Evolutionary conservation across 495 filamentous ascomycete genomes (phyloP).

Genomic region (Monascus purpureus): DNA sequence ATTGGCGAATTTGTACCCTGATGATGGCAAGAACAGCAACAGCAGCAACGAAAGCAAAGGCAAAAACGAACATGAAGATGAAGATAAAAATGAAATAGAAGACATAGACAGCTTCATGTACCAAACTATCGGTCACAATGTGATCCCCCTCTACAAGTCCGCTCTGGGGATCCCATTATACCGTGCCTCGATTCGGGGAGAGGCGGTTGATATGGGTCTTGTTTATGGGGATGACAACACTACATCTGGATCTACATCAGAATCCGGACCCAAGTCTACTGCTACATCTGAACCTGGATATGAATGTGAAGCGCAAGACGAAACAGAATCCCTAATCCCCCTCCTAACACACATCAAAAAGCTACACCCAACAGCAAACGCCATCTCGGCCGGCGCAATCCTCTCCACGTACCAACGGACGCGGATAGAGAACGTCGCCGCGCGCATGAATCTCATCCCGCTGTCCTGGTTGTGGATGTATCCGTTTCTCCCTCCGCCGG

Average conservation of each 20-base stretch:
- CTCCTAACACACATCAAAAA: slow-evolving; percentile 49
- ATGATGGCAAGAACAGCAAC: slow-evolving; percentile 1
- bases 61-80: slow-evolving; percentile 3
- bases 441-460: slow-evolving; percentile 60
- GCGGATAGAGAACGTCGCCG: slow-evolving; percentile 75
- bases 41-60: background rate
- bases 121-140: slow-evolving; percentile 82
- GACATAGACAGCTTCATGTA: slow-evolving; percentile 98
- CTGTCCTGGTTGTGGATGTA: slow-evolving; percentile 88
- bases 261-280: too few species aligned
- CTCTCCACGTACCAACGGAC: slow-evolving; percentile 92
- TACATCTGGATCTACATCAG: background rate
- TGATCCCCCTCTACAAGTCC: slow-evolving; percentile 72
- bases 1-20: slow-evolving; percentile 73
- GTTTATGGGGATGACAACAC: slow-evolving; percentile 29
- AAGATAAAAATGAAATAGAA: slow-evolving; percentile 29
- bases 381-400: slow-evolving; percentile 81
- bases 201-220: slow-evolving; percentile 41
- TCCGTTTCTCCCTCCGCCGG: slow-evolving; percentile 46
- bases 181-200: slow-evolving; percentile 55
- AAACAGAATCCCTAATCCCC: slow-evolving; percentile 74
- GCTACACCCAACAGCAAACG: slow-evolving; percentile 63
- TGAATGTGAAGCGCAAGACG: too few species aligned
- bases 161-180: slow-evolving; percentile 71
- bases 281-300: too few species aligned